These are phyloP conservation scores for Gypsophila paniculata DNA, from an alignment of 179 eudicot genomes.

Conservation along the genomic window DNA sequence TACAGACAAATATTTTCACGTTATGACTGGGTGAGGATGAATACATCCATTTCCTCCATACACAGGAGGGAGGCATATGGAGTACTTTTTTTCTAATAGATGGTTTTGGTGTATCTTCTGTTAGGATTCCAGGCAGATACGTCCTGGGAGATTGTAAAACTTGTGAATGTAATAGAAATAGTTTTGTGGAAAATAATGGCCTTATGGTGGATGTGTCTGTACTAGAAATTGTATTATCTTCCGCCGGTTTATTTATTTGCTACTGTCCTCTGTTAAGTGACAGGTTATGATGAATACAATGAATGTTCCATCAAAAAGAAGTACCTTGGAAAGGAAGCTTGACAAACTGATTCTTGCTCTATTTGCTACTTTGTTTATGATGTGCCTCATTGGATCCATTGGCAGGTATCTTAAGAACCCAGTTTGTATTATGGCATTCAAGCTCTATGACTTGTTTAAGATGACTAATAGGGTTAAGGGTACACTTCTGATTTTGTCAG, in stretches of 20 bases:
- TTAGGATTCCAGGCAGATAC: neutral
- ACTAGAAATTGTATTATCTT: neutral
- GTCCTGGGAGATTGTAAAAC: neutral
- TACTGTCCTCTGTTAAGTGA: conserved; percentile 22
- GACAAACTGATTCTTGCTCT: conserved; percentile 86
- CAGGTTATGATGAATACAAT: conserved; percentile 99
- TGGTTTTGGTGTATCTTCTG: conserved; percentile 6
- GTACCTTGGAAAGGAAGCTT: conserved; percentile 95
- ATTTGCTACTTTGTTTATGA: conserved; percentile 66
- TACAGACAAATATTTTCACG: neutral
- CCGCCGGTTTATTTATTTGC: conserved; percentile 6
- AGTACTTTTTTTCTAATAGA: neutral
- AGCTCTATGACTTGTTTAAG: neutral
- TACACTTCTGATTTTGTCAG: conserved; percentile 36
- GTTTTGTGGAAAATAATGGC: neutral
- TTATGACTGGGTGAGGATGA: neutral
- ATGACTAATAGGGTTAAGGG: neutral
- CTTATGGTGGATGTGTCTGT: neutral
- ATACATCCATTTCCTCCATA: neutral
- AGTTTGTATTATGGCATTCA: conserved; percentile 2
- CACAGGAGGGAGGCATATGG: neutral
- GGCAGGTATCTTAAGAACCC: conserved; percentile 61
- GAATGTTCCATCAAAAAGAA: conserved; percentile 98
- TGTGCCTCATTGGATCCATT: conserved; percentile 91
- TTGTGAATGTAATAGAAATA: neutral